Base-by-base conservation (phyloP, 2,329 filamentous ascomycete species). In the Calonectria pseudoturangicola region DNA sequence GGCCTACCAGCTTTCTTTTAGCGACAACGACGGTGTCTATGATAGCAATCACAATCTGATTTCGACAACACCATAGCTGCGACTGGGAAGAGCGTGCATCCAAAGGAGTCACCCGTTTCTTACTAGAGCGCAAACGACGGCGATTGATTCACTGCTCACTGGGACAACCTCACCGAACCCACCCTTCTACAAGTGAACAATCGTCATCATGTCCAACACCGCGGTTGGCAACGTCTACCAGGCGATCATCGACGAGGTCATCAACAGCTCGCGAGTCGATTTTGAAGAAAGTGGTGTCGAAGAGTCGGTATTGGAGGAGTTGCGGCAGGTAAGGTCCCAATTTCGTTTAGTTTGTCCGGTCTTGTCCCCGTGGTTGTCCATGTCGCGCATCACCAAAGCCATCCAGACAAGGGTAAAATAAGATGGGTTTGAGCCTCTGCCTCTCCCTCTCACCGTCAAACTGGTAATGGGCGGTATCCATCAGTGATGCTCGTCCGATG, bases 271-370 rank as follows among this genome's bases (percentile, higher is more conserved):
- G 81, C 91, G 94, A 82, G 94, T 96, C 82, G 97, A 98, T 86
- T 98, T 99, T 83, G 97, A 99, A 85, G 97, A 99, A 86, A 95
- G 93, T 79, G 97, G 97, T 80, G 93, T 98, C 76, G 95, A 98
- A 80, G 93, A 96, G 84, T 88, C 91, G 79, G 96, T 96, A 65
- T 87, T 99, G 81, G 92, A 96, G 78, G 95, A 98, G 84, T 88
- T 99, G 88, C 93, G 93, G 85, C 90, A 93, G 92, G 96, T 98
- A 88, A 90, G 64, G 43, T 18, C 45, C 60, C 41, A 27, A 39
- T 70, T 77, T 69, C 36, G 64, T 65, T 54, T 50, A 64, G 60
- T 75, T 58, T 71, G 25, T 30, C 51, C 28, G 33, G n/a, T 60
- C 54, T 63, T 63, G 64, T 62, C 51, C 39, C 64, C 58, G 56